Evolutionary conservation across 83 land plant species (phyloP), one percentile per base, ranked within the genome.

Genomic region (Picea abies): DNA sequence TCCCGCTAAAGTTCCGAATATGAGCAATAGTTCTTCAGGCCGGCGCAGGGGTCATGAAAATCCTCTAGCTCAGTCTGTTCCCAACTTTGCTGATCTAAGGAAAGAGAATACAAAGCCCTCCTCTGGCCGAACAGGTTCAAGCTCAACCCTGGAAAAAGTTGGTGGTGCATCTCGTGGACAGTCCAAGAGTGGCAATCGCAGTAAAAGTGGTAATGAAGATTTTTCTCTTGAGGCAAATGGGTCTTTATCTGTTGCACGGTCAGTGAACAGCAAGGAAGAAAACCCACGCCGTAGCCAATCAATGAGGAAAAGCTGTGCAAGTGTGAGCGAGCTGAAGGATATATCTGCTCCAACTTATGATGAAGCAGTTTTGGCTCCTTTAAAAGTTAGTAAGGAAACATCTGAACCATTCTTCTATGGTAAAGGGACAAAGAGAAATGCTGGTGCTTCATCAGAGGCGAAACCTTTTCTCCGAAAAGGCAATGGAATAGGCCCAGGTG

Each of bases 381-480:
- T 85, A 10, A 85, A 85, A 79, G 85, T 61, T 22, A 83, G 81
- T 17, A 85, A 85, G 63, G 81, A 64, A 76, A 16, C 52, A 22
- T 60, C 84, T 73, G 90, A 86, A 17, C 76, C 62, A 16, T 71
- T 82, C 82, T 29, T 63, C 25, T 20, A 84, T 26, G 67, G 85
- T n/a, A 86, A 85, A 67, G 63, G 66, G 12, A 82, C 71, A 12
- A 90, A 81, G 62, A 83, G 63, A 26, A 76, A 85, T 66, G 62
- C 26, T 17, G 79, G 84, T 16, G 35, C 80, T 15, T 52, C 67
- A 10, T 77, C 23, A 61, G 93, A 91, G 47, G 41, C 94, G 37
- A 91, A 91, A 81, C 83, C 91, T 10, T 92, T 91, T 63, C 91
- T 91, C 7, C 92, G 91, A 60, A 96, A 92, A 78, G 98, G 98